Evolutionary conservation across 345 rosid species (phyloP).

Genomic region (Bruguiera gymnorhiza): DNA sequence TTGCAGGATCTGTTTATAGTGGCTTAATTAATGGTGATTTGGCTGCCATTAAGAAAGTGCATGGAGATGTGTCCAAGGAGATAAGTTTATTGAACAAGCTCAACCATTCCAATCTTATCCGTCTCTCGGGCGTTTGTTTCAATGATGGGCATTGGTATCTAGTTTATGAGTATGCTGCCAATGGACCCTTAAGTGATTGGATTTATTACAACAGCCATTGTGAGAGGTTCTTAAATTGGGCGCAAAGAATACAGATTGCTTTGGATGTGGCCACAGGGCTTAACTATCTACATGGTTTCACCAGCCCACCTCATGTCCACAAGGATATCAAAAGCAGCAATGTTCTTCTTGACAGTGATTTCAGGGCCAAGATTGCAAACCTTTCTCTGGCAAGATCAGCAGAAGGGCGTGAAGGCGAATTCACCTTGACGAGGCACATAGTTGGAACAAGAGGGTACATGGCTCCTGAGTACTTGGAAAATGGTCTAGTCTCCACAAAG

Average conservation of each 20-base stretch:
- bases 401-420: slow-evolving; percentile 41
- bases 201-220: slow-evolving; percentile 29
- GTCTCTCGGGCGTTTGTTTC: slow-evolving; percentile 70
- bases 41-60: slow-evolving; percentile 68
- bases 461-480: slow-evolving; percentile 85
- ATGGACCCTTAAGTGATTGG: slow-evolving; percentile 73
- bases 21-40: slow-evolving; percentile 64
- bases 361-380: slow-evolving; percentile 56
- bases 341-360: slow-evolving; percentile 46
- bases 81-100: slow-evolving; percentile 52
- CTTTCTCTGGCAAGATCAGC: slow-evolving; percentile 52
- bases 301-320: slow-evolving; percentile 54
- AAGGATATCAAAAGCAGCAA: slow-evolving; percentile 46
- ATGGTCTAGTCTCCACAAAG: slow-evolving; percentile 66
- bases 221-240: slow-evolving; percentile 45
- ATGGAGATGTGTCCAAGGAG: slow-evolving; percentile 71
- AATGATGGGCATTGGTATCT: slow-evolving; percentile 65
- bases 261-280: slow-evolving; percentile 76
- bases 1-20: slow-evolving; percentile 55
- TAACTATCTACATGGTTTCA: slow-evolving; percentile 68
- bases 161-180: slow-evolving; percentile 66
- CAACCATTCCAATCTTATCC: slow-evolving; percentile 65
- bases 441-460: slow-evolving; percentile 81
- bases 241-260: slow-evolving; percentile 55
- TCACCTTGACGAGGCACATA: slow-evolving; percentile 70